phyloP scores from a whole-genome alignment of 352 stramenopile genomes.

The Globisporangium paroecandrum region DNA sequence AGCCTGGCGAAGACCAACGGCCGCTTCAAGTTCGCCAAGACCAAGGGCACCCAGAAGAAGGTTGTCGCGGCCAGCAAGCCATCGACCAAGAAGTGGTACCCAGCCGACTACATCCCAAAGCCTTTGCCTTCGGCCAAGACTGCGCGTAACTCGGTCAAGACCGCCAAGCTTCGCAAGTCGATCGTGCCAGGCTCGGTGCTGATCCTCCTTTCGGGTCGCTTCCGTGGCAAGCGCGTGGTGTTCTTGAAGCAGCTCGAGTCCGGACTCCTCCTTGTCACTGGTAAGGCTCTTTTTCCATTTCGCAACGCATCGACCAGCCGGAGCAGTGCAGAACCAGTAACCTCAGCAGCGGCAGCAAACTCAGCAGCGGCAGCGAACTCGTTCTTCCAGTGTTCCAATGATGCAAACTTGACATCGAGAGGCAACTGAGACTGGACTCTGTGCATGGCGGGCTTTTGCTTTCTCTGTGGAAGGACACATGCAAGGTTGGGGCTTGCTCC shows the following conservation, averaged over 20 bases:
- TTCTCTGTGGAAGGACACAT: constrained; percentile 12
- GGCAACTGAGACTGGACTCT: constrained; percentile 25
- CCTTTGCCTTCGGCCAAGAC: constrained; percentile 72
- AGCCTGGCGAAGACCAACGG: constrained; percentile 57
- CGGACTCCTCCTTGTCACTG: constrained; percentile 95
- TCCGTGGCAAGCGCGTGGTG: constrained; percentile 98
- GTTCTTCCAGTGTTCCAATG: constrained; percentile 37
- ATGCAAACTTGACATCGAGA: constrained; percentile 75
- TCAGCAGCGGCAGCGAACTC: not conserved
- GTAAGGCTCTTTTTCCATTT: constrained; percentile 34
- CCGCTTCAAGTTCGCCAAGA: constrained; percentile 51
- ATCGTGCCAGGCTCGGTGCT: constrained; percentile 97
- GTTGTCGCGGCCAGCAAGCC: constrained; percentile 39
- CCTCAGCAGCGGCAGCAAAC: not conserved
- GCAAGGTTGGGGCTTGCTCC: constrained; percentile 4
- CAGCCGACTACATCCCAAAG: constrained; percentile 75
- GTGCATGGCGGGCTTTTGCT: not conserved
- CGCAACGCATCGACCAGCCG: not conserved
- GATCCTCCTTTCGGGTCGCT: constrained; percentile 97
- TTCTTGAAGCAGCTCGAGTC: constrained; percentile 98
- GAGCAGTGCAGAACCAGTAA: not conserved
- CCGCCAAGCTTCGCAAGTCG: constrained; percentile 92
- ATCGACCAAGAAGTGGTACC: constrained; percentile 74
- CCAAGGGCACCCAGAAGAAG: constrained; percentile 62
- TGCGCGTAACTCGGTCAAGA: constrained; percentile 79